Evolutionary conservation across 2,329 filamentous ascomycete species (phyloP).

Genomic region (Aspergillus tamarii): DNA sequence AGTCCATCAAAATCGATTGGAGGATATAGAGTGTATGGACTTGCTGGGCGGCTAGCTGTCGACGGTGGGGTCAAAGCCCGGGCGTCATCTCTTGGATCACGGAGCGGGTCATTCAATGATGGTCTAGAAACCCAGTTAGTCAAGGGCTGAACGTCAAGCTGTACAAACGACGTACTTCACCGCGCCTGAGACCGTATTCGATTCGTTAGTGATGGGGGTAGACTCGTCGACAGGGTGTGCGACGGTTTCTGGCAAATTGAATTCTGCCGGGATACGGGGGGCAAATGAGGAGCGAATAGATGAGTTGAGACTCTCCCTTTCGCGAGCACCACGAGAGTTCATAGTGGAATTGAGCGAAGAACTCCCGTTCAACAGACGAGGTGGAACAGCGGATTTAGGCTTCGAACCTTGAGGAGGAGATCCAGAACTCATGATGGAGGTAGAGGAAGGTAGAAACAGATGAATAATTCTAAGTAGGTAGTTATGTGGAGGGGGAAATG

Average conservation of each 20-base stretch:
- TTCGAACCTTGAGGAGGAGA: constrained; percentile 46
- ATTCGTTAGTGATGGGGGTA: constrained; percentile 21
- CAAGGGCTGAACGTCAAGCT: not conserved
- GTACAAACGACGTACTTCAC: constrained; percentile 29
- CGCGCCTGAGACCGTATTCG: constrained; percentile 22
- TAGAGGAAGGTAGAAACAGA: constrained; percentile 8
- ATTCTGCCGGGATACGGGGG: constrained; percentile 38
- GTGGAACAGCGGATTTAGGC: constrained; percentile 57
- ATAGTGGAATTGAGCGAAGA: constrained; percentile 55
- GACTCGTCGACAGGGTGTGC: constrained; percentile 22
- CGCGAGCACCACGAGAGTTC: constrained; percentile 55
- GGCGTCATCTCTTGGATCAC: constrained; percentile 57
- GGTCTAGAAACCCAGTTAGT: constrained; percentile 25
- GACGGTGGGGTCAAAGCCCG: constrained; percentile 55
- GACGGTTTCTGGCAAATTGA: constrained; percentile 28
- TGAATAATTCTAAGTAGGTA: not conserved
- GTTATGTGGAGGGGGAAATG: not conserved
- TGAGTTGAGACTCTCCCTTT: constrained; percentile 61
- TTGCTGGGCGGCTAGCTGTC: constrained; percentile 53
- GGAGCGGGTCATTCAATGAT: constrained; percentile 52
- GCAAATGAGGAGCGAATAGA: constrained; percentile 63
- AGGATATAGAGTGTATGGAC: constrained; percentile 53
- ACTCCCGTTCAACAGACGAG: constrained; percentile 60
- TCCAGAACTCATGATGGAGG: constrained; percentile 49
- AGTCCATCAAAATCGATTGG: constrained; percentile 57